Evolutionary conservation across 2,329 filamentous ascomycete genomes (phyloP).

Genomic region (Stemphylium lycopersici): DNA sequence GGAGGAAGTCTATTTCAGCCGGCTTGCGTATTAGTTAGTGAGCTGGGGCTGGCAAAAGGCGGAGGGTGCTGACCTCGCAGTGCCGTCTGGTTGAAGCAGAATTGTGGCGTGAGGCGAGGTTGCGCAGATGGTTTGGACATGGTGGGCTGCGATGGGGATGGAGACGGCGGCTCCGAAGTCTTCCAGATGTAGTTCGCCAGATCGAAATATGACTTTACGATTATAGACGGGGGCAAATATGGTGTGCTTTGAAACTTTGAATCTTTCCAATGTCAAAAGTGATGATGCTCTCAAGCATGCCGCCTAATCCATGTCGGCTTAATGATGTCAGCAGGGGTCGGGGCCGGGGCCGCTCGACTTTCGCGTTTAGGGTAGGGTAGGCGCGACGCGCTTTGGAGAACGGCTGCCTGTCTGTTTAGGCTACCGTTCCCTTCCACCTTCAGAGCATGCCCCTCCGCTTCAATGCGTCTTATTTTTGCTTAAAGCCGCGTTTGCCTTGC

Average conservation of each 20-base stretch:
- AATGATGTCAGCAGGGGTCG: constrained; percentile 42
- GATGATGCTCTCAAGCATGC: constrained; percentile 16
- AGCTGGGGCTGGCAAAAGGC: constrained; percentile 12
- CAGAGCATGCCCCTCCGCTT: constrained; percentile 42
- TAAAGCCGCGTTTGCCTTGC: constrained; percentile 6
- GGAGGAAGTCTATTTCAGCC: constrained; percentile 76
- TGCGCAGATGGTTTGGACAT: constrained; percentile 53
- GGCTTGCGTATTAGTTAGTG: constrained; percentile 44
- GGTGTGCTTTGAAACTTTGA: neutral
- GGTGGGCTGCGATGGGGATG: constrained; percentile 14
- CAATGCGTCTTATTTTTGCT: constrained; percentile 31
- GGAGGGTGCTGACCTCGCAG: constrained; percentile 50
- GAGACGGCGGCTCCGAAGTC: constrained; percentile 17
- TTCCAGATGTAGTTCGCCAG: constrained; percentile 45
- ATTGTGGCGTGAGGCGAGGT: constrained; percentile 54
- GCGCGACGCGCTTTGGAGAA: constrained; percentile 35
- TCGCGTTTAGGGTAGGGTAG: constrained; percentile 30
- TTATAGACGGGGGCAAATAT: no score
- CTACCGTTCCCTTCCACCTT: constrained; percentile 17
- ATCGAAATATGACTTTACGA: neutral
- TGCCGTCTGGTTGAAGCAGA: constrained; percentile 60
- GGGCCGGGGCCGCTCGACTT: constrained; percentile 14
- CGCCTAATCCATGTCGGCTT: constrained; percentile 23
- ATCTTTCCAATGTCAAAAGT: constrained; percentile 9
- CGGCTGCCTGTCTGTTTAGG: constrained; percentile 24